These are phyloP conservation scores for Bothriochloa decipiens DNA, from an alignment of 176 grass and related monocot species.

Conservation along the genomic window DNA sequence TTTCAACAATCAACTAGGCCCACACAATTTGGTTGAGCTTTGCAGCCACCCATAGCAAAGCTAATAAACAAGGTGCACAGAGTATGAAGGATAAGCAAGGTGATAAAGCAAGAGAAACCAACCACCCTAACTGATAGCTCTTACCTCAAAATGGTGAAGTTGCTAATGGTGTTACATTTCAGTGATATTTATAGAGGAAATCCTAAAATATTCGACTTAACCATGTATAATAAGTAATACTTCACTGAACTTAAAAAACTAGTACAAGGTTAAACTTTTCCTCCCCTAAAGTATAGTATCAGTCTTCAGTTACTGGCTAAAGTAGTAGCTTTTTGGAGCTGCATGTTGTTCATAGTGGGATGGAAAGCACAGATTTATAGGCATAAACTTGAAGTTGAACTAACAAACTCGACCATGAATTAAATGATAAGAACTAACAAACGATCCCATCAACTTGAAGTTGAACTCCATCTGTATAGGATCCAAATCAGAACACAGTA, in stretches of 20 bases:
- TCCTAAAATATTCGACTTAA: too few species aligned
- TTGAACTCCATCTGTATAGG: neutral
- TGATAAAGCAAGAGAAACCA: neutral
- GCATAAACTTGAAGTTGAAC: neutral
- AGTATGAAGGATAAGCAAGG: neutral
- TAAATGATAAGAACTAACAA: slow-evolving; percentile 25
- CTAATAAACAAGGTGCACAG: neutral
- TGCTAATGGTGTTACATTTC: too few species aligned
- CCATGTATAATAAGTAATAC: too few species aligned
- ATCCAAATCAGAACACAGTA: slow-evolving; percentile 4
- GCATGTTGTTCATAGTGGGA: neutral
- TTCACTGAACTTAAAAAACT: too few species aligned
- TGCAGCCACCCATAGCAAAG: neutral
- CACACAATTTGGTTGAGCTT: neutral
- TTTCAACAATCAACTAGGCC: neutral
- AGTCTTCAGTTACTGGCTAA: neutral
- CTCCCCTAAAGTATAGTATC: neutral
- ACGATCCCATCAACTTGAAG: slow-evolving; percentile 14
- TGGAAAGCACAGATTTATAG: neutral
- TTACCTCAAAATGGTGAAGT: neutral
- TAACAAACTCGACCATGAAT: neutral
- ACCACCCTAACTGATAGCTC: neutral
- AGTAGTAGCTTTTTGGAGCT: neutral
- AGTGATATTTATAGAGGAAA: too few species aligned
- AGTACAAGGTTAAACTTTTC: neutral